Conservation (phyloP, 2,329 filamentous ascomycete species). For the Macrophomina phaseolina region DNA sequence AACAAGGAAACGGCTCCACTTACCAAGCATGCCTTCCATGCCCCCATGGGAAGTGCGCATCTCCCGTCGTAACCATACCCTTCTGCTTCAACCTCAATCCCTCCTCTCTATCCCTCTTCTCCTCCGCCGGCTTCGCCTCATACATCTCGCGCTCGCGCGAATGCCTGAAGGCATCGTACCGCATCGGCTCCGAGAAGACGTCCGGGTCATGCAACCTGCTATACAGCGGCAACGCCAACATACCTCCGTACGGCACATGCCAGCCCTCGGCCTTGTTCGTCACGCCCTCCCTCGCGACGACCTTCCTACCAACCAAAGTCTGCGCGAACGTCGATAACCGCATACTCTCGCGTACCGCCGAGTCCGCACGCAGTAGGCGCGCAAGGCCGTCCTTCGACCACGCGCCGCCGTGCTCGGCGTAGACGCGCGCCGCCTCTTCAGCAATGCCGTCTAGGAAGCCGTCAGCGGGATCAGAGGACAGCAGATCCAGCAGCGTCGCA, state of each 20-base stretch:
- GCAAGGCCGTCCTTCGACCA: slow-evolving; percentile 35
- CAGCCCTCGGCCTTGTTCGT: slow-evolving; percentile 34
- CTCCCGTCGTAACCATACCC: slow-evolving; percentile 35
- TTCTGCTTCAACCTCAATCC: slow-evolving; percentile 14
- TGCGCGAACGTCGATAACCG: slow-evolving; percentile 35
- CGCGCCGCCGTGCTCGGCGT: background rate
- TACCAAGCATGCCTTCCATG: slow-evolving; percentile 40
- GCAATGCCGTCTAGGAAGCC: slow-evolving; percentile 26
- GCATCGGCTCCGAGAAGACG: slow-evolving; percentile 35
- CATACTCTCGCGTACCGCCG: slow-evolving; percentile 40
- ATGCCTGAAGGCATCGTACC: slow-evolving; percentile 42
- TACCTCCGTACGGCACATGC: slow-evolving; percentile 33
- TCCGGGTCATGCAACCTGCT: slow-evolving; percentile 44
- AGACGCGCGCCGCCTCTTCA: slow-evolving; percentile 3
- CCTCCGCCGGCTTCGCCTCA: slow-evolving; percentile 11
- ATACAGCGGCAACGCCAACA: slow-evolving; percentile 28
- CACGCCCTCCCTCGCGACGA: slow-evolving; percentile 36
- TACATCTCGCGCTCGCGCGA: slow-evolving; percentile 33
- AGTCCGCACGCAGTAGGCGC: slow-evolving; percentile 36
- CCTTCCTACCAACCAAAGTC: slow-evolving; percentile 34
- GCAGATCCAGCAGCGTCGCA: slow-evolving; percentile 34
- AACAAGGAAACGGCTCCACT: slow-evolving; percentile 4
- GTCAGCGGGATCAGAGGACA: slow-evolving; percentile 32
- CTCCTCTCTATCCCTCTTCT: background rate
- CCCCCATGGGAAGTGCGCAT: slow-evolving; percentile 37